Base-by-base conservation (phyloP, 192 early-diverging fungal genomes). In the Gorgonomyces haynaldii region DNA sequence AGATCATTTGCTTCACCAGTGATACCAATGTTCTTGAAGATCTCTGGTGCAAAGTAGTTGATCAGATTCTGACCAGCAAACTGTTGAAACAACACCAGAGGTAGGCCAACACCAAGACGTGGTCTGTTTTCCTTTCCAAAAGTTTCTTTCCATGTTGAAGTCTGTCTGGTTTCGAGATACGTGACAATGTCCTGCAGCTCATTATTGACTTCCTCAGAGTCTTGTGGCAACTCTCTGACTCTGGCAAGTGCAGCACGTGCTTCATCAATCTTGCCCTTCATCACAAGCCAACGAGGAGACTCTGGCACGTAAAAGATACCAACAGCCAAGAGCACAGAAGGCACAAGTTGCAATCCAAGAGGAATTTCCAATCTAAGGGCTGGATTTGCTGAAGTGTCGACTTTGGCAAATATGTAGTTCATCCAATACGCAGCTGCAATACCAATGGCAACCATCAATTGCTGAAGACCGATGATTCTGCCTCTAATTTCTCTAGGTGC, bases 361-460 rank as follows among this genome's bases (percentile, higher is more conserved):
- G 42, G 42, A 15, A 44, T 4, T 30, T 23, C n/a, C 8, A 28
- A 44, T 8, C 8, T 15, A 10, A 25, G 16, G 6, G 42, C 10
- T 5, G 42, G 8, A n/a, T 30, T 15, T n/a, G 3, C 23, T 13
- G 4, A 5, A 25, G 16, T 5, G 16, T 25, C 15, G 5, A 13
- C 16, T 7, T 13, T 4, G 6, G 25, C 3, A 37, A 37, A 4
- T 10, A 16, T 4, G 23, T 44, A 44, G 21, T 44, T 44, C 8
- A 44, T 24, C 42, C 42, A 44, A 24, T 28, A 69, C 2, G 72
- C 56, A 19, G 78, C 61, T 26, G 76, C 58, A 15, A 80, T 70
- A 29, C 82, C 86, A 72, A 76, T 81, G 16, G 84, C 86, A 53
- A 86, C 86, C 35, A 80, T 72, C 70, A 79, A 79, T 59, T 89